Evolutionary conservation across 148 eudicot genomes (phyloP).

Genomic region (Arbutus unedo): DNA sequence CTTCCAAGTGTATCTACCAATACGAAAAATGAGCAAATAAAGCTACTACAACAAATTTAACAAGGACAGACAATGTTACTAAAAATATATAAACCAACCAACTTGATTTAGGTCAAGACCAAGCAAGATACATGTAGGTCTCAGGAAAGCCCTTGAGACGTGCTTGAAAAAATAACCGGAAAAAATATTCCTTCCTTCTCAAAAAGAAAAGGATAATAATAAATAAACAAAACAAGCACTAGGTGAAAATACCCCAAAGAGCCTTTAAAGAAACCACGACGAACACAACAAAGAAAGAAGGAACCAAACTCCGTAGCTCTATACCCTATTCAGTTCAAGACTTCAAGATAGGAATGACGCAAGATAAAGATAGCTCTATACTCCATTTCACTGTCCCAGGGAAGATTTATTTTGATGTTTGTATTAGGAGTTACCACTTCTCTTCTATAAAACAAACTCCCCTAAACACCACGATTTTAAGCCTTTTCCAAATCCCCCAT

Average conservation of each 20-base stretch:
- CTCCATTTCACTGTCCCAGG: neutral
- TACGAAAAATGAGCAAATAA: slow-evolving; percentile 14
- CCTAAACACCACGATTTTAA: neutral
- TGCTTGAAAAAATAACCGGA: neutral
- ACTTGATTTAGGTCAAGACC: neutral
- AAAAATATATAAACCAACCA: slow-evolving; percentile 8
- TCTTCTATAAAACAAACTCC: neutral
- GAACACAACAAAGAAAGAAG: neutral
- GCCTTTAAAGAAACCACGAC: neutral
- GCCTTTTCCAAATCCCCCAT: neutral
- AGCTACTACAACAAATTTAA: neutral
- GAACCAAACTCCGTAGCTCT: no score
- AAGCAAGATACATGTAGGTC: neutral
- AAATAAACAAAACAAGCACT: neutral
- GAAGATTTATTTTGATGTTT: neutral
- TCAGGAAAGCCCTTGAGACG: neutral
- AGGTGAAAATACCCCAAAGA: neutral
- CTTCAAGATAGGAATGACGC: neutral
- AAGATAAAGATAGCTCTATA: neutral
- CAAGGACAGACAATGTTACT: neutral
- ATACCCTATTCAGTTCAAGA: neutral
- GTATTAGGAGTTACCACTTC: neutral
- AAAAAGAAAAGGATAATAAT: neutral
- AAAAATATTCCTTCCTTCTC: neutral
- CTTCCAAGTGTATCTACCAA: slow-evolving; percentile 77